These are phyloP conservation scores for Acephala macrosclerotiorum DNA, from an alignment of 2,329 filamentous ascomycete genomes.

Conservation along the genomic window DNA sequence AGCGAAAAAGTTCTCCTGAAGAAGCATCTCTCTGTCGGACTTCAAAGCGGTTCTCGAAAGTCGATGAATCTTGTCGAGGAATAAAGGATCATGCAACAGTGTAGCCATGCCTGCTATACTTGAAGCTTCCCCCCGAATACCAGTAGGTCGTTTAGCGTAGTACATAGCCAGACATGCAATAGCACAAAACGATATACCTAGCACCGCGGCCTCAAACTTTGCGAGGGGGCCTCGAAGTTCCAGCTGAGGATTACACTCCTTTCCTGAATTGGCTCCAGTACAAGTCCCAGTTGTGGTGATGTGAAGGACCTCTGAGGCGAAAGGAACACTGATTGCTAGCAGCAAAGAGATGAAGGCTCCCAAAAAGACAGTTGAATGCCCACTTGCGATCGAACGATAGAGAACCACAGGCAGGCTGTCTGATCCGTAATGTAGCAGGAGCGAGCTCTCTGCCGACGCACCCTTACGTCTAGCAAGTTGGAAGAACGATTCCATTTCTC, in stretches of 20 bases:
- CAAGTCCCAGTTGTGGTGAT: background rate
- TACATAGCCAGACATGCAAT: background rate
- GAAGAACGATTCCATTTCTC: constrained; percentile 19
- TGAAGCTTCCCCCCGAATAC: background rate
- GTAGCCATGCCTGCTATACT: background rate
- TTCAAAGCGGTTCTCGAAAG: background rate
- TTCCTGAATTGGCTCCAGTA: background rate
- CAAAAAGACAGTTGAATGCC: constrained; percentile 12
- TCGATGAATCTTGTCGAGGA: background rate
- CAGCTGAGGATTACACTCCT: background rate
- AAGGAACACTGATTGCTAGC: background rate
- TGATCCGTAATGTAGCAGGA: constrained; percentile 12
- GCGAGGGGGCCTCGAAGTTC: background rate
- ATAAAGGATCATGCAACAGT: background rate
- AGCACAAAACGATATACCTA: background rate
- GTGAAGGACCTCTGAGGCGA: constrained; percentile 19
- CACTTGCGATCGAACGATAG: constrained; percentile 1
- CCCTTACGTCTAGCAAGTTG: constrained; percentile 8
- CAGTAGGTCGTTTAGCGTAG: background rate
- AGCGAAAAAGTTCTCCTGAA: background rate
- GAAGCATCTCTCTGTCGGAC: background rate
- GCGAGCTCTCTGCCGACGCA: constrained; percentile 4
- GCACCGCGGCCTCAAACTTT: background rate
- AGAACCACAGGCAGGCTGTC: background rate
- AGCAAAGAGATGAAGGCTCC: constrained; percentile 3